Evolutionary conservation across 192 early-diverging fungal genomes (phyloP).

Genomic region (Coemansia asiatica): DNA sequence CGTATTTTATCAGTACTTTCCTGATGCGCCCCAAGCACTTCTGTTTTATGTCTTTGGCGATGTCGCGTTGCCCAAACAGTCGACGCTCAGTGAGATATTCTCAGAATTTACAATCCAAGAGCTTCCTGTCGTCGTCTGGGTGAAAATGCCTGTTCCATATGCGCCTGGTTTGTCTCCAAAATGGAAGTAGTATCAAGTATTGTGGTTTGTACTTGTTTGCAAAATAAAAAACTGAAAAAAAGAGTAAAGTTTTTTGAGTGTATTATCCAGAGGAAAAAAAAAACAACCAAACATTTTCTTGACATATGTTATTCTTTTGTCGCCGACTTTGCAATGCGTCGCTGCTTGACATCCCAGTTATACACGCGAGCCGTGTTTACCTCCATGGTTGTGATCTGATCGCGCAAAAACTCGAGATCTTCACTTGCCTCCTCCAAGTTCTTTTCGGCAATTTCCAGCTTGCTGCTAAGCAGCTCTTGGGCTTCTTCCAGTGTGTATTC

Average conservation of each 20-base stretch:
- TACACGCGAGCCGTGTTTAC: constrained; percentile 95
- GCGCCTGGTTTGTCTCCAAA: constrained; percentile 20
- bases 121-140: constrained; percentile 43
- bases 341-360: constrained; percentile 95
- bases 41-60: constrained; percentile 37
- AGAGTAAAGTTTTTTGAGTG: not conserved
- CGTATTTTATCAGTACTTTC: constrained; percentile 44
- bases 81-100: constrained; percentile 20
- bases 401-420: constrained; percentile 89
- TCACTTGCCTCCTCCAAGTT: constrained; percentile 76
- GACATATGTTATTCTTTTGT: constrained; percentile 7
- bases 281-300: not conserved
- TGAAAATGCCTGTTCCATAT: constrained; percentile 15
- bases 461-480: constrained; percentile 69
- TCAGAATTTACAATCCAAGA: constrained; percentile 10
- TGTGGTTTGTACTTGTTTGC: not conserved
- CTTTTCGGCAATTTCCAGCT: constrained; percentile 72
- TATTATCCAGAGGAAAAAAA: not conserved
- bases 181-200: constrained; percentile 13
- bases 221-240: not conserved
- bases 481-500: constrained; percentile 93
- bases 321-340: constrained; percentile 42
- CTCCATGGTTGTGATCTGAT: constrained; percentile 99
- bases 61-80: constrained; percentile 31
- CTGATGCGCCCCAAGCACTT: constrained; percentile 31